Evolutionary conservation across 768 basidiomycete species (phyloP), one percentile per base, ranked within the genome.

Genomic region (Hydnum rufescens): DNA sequence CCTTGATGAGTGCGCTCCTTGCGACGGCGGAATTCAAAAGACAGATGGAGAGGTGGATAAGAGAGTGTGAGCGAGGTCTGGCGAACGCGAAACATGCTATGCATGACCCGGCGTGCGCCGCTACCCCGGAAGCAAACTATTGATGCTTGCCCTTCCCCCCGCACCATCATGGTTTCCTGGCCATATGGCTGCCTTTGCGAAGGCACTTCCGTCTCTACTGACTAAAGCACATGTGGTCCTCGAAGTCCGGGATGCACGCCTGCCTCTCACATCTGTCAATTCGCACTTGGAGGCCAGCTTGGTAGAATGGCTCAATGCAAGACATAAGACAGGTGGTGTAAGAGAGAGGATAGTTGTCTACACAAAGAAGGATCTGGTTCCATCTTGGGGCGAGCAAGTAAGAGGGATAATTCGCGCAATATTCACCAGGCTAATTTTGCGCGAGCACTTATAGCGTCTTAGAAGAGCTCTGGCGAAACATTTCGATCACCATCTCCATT

Each of bases 251-350:
- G 93, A 99, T 67, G 78, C 90, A 8, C 77, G 93, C 29, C 71
- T 97, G 51, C 93, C 93, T 4, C 70, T 97, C 57, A 92, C 92
- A 22, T 90, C 86, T 58, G 85, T 97, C 64, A 97, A 97, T 64
- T 74, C 78, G 53, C 78, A 76, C 18, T 75, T 97, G 53, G 90
- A 97, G 73, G 75, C 80, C 6, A 56, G 25, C 47, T 66, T 34
- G 25, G 54, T 8, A 49, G 55, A 42, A 55, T 57, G 49, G 48
- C 34, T 53, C 13, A 34, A 42, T 53, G 52, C 53, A 28, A 49
- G 53, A 49, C 49, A 53, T 39, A 55, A 51, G 31, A 58, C 34
- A 66, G 69, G 52, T 64, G 69, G 44, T 64, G 63, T 76, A 49
- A 85, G 85, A 60, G 84, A 92, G 65, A 81, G 83, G 53, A 73